A percentile compares a stretch with the other conserved stretches of the same genome.
phyloP scores from a whole-genome alignment of 163 green algal species.

The Chloroidium sp. region DNA sequence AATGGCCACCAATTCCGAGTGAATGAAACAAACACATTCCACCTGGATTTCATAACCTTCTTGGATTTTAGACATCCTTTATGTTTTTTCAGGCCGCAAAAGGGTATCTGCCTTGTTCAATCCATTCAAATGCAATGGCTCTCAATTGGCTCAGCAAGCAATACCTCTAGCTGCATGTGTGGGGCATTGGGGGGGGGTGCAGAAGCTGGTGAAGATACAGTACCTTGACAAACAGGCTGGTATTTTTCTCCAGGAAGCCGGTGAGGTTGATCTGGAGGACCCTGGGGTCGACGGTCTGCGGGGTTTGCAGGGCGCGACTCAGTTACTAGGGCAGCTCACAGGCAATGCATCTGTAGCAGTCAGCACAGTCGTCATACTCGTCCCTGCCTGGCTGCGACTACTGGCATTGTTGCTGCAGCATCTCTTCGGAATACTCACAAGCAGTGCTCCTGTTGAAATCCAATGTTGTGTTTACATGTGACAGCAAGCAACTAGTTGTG shows the following conservation, averaged over 20 bases:
- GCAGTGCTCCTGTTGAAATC: too few relatives aligned
- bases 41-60: too few relatives aligned
- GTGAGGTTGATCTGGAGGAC: slow-evolving; percentile 82
- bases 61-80: too few relatives aligned
- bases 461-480: too few relatives aligned
- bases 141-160: not conserved
- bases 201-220: not conserved
- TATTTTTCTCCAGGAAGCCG: slow-evolving; percentile 95
- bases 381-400: not conserved
- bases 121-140: not conserved
- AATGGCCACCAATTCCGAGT: too few relatives aligned
- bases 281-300: slow-evolving; percentile 55
- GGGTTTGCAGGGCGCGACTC: not conserved
- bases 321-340: not conserved
- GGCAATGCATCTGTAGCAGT: not conserved
- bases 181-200: not conserved
- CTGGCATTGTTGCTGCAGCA: too few relatives aligned
- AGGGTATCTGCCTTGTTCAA: not conserved
- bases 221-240: slow-evolving; percentile 85
- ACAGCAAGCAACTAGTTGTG: too few relatives aligned
- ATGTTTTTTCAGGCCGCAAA: not conserved
- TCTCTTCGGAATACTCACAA: too few relatives aligned
- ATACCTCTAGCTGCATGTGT: not conserved
- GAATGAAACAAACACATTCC: too few relatives aligned
- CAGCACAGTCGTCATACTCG: not conserved